A percentile compares a stretch with the other conserved stretches of the same genome.
phyloP scores from a whole-genome alignment of 495 filamentous ascomycete species.

The Xylaria curta region DNA sequence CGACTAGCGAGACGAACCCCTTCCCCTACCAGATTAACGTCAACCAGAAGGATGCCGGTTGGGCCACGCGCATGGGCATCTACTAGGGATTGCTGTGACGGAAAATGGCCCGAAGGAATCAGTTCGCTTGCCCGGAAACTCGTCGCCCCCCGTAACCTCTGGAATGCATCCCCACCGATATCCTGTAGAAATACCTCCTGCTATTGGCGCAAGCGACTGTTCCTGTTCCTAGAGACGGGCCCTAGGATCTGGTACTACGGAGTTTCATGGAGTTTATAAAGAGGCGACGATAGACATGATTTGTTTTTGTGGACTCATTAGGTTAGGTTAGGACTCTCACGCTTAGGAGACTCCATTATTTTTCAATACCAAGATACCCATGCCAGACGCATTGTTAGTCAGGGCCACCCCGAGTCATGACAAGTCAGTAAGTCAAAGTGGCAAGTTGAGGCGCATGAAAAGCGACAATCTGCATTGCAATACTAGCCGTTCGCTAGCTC shows the following conservation, averaged over 20 bases:
- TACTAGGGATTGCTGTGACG: constrained; percentile 54
- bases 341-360: constrained; percentile 16
- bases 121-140: constrained; percentile 4
- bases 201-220: neutral
- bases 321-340: constrained; percentile 12
- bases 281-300: constrained; percentile 22
- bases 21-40: constrained; percentile 94
- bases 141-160: neutral
- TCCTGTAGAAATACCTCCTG: constrained; percentile 11
- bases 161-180: constrained; percentile 7
- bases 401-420: neutral
- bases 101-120: constrained; percentile 4
- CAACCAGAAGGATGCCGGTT: constrained; percentile 76
- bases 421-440: neutral
- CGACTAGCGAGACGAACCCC: constrained; percentile 87
- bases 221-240: constrained; percentile 2
- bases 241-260: constrained; percentile 14
- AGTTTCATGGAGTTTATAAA: constrained; percentile 30
- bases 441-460: neutral
- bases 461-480: constrained; percentile 4
- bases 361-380: constrained; percentile 30
- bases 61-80: constrained; percentile 80
- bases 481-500: constrained; percentile 11
- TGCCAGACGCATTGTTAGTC: constrained; percentile 2
- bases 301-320: constrained; percentile 15